A percentile compares a stretch with the other conserved stretches of the same genome.
phyloP scores from a whole-genome alignment of 176 grass and related monocot genomes.

The Raddia distichophylla region DNA sequence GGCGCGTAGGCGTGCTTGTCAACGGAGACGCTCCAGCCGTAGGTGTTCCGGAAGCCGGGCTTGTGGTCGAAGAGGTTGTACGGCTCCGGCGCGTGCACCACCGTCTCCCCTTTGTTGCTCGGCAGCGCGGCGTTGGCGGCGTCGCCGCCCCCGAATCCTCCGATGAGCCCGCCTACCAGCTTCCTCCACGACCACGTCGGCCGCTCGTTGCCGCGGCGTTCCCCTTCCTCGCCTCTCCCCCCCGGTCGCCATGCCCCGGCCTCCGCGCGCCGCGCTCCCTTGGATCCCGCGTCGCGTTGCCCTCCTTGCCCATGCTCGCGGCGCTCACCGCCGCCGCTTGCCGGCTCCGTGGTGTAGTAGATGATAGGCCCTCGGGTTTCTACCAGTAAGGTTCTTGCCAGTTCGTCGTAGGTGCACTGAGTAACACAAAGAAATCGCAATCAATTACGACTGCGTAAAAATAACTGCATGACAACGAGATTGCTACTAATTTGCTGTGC shows the following conservation, averaged over 20 bases:
- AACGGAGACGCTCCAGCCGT: constrained; percentile 79
- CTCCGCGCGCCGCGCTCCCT: background rate
- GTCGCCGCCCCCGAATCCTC: background rate
- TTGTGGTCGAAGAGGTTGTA: constrained; percentile 75
- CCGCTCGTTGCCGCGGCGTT: background rate
- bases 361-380: constrained; percentile 56
- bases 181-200: constrained; percentile 58
- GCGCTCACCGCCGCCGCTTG: constrained; percentile 13
- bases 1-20: constrained; percentile 66
- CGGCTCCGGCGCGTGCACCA: constrained; percentile 49
- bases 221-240: constrained; percentile 33
- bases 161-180: constrained; percentile 46
- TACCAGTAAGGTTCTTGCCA: constrained; percentile 36
- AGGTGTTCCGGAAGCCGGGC: constrained; percentile 67
- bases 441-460: background rate
- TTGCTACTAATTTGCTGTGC: background rate
- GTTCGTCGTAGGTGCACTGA: constrained; percentile 59
- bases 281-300: background rate
- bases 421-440: background rate
- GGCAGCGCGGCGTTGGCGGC: background rate
- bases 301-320: background rate
- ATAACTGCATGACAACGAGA: background rate
- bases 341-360: constrained; percentile 37
- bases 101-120: constrained; percentile 36
- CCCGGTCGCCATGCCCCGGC: background rate